phyloP scores from a whole-genome alignment of 2,329 filamentous ascomycete species.

The Colletotrichum nymphaeae region DNA sequence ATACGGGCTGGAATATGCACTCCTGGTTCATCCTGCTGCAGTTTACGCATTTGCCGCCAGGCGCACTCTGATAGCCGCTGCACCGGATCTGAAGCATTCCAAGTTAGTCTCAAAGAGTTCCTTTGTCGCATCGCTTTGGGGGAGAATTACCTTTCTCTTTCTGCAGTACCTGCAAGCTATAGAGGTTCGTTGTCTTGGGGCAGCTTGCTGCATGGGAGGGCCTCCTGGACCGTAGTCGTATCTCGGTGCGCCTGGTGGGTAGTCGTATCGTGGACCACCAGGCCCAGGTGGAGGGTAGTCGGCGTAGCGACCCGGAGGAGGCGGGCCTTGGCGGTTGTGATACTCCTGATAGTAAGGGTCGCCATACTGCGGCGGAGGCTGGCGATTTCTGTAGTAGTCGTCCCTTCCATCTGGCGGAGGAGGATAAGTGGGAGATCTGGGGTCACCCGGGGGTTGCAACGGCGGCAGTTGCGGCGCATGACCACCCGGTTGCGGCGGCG shows the following conservation, averaged over 20 bases:
- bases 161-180: conserved; percentile 71
- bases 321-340: conserved; percentile 48
- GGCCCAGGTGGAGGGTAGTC: conserved; percentile 45
- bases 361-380: conserved; percentile 43
- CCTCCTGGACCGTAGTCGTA: conserved; percentile 47
- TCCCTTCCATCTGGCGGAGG: conserved; percentile 38
- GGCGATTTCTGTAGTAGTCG: conserved; percentile 46
- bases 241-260: conserved; percentile 38
- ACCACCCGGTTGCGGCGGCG: conserved; percentile 43
- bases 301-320: conserved; percentile 45
- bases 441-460: conserved; percentile 33
- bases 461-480: conserved; percentile 34
- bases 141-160: conserved; percentile 65
- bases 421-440: conserved; percentile 35
- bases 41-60: conserved; percentile 70
- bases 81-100: conserved; percentile 63
- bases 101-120: not conserved
- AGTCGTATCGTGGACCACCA: conserved; percentile 35
- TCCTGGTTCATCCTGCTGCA: conserved; percentile 72
- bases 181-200: conserved; percentile 68
- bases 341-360: conserved; percentile 48
- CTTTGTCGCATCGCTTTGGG: not conserved
- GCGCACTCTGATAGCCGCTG: conserved; percentile 69
- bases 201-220: conserved; percentile 59
- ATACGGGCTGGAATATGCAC: conserved; percentile 71